phyloP scores from a whole-genome alignment of 169 alveolate genomes.

The Plasmodium coatneyi region DNA sequence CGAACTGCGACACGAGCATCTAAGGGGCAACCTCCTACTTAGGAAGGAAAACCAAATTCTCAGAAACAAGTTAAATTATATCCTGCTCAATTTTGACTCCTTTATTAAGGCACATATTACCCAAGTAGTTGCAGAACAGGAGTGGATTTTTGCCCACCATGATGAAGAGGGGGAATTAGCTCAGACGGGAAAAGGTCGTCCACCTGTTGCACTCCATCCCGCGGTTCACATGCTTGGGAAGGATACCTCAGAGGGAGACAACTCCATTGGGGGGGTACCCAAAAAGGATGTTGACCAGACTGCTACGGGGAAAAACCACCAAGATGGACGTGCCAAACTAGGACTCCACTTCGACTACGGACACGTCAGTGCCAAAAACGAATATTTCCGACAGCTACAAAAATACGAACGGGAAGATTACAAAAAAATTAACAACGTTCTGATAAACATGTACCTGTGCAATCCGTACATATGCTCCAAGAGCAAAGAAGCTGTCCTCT shows the following conservation, averaged over 20 bases:
- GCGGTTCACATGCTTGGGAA: neutral
- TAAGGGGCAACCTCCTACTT: slow-evolving; percentile 8
- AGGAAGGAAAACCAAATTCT: slow-evolving; percentile 56
- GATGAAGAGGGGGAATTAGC: neutral
- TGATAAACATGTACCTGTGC: slow-evolving; percentile 64
- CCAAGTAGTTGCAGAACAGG: neutral
- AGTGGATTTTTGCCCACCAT: neutral
- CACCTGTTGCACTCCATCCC: neutral
- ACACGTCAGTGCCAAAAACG: slow-evolving; percentile 38
- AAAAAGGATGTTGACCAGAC: neutral
- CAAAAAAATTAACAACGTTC: slow-evolving; percentile 45
- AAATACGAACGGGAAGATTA: slow-evolving; percentile 34
- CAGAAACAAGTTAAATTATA: slow-evolving; percentile 69
- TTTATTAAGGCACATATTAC: slow-evolving; percentile 41
- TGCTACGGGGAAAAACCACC: neutral
- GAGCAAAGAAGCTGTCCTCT: neutral
- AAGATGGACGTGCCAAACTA: neutral
- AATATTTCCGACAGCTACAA: slow-evolving; percentile 53
- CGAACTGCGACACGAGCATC: slow-evolving; percentile 7
- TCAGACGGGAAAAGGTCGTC: neutral
- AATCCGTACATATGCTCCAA: slow-evolving; percentile 63
- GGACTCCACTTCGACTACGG: slow-evolving; percentile 48
- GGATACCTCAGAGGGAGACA: neutral
- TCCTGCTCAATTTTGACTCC: slow-evolving; percentile 31
- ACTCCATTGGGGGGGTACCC: neutral